phyloP scores from a whole-genome alignment of 371 early-diverging fungal species.

The Mortierella sp. region DNA sequence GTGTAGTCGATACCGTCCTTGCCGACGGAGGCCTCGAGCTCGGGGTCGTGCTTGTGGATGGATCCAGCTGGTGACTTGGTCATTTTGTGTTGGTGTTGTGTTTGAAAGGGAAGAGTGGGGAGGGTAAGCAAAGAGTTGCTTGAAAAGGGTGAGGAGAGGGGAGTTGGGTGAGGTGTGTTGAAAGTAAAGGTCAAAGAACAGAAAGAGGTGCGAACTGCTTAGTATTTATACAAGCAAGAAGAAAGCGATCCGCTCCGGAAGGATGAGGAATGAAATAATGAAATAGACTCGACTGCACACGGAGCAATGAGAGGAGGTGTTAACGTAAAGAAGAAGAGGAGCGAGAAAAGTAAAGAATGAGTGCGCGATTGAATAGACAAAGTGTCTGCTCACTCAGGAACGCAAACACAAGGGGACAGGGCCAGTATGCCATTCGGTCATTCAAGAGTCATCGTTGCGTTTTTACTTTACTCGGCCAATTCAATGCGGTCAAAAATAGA shows the following conservation, averaged over 20 bases:
- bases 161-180: neutral
- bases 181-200: conserved; percentile 10
- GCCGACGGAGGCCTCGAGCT: conserved; percentile 54
- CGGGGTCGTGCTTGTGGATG: conserved; percentile 54
- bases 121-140: conserved; percentile 6
- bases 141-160: conserved; percentile 5
- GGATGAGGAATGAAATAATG: conserved; percentile 10
- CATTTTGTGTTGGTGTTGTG: conserved; percentile 21
- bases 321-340: neutral
- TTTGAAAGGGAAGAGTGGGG: conserved; percentile 8
- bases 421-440: neutral
- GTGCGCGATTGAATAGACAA: neutral
- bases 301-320: neutral
- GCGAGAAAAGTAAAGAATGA: neutral
- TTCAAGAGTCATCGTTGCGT: neutral
- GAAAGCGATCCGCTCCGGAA: neutral
- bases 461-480: neutral
- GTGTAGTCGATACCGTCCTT: conserved; percentile 62
- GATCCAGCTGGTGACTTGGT: conserved; percentile 35
- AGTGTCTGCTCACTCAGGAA: neutral
- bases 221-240: conserved; percentile 9
- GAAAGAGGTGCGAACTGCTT: neutral
- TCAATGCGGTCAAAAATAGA: neutral
- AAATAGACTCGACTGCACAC: neutral
- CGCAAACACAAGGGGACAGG: neutral